Base-by-base conservation (phyloP, 805 yeast genomes). In the Wickerhamia fluorescens region DNA sequence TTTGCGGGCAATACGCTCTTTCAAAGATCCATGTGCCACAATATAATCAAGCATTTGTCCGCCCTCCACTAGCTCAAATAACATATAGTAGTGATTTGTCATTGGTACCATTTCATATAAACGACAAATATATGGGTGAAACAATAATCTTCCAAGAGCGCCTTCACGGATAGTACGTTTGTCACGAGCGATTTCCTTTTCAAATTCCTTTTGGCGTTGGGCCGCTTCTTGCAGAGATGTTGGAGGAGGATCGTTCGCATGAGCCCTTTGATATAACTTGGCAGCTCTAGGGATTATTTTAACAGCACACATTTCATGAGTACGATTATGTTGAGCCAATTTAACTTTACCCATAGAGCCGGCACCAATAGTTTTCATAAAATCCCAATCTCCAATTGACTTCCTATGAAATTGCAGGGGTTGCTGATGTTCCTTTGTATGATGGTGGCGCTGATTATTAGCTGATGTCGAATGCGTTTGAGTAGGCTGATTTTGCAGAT, bases 261-360 rank as follows among this genome's bases (percentile, higher is more conserved):
- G 88, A 22, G 77, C 79, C 37, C 87, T 64, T 39, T 77, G 76
- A 58, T 80, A 83, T 7, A 80, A 61, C 42, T 75, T 80, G 5
- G 86, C 80, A 5, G 96, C 96, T 42, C 94, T 66, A 15, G 95
- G 94, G 21, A 89, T 92, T 31, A 89, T 88, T 53, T 89, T 89
- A 16, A 89, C 88, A 0, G 94, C 94, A 58, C 96, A 89, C 9
- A 85, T 69, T 43, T 84, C 88, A 36, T 72, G 74, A 1, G 96
- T 85, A 20, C 75, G 56, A 41, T 82, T 73, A 59, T 88, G 95
- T 45, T 75, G 78, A 2, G 97, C 97, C 22, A 92, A 66, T 58
- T 92, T 92, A 28, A 92, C 99, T 54, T 89, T 94, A 35, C 99
- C 99, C 98, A 92, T 92, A 0, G 96, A 86, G 3, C 99, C 98